Evolutionary conservation across 2,329 filamentous ascomycete species (phyloP).

Genomic region (Xylariaceae sp.): DNA sequence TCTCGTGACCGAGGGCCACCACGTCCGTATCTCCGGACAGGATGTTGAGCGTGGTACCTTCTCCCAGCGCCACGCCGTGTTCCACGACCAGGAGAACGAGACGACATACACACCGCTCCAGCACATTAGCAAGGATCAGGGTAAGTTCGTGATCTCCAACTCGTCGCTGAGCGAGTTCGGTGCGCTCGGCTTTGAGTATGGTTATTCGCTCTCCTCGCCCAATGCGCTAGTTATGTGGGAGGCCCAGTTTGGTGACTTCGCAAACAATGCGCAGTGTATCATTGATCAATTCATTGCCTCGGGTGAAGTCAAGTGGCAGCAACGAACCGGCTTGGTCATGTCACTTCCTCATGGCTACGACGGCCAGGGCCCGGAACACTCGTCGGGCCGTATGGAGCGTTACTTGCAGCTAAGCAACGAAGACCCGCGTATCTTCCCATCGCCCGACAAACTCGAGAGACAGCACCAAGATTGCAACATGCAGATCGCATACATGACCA

Average conservation of each 20-base stretch:
- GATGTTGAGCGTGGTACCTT: constrained; percentile 99
- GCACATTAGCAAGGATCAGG: constrained; percentile 85
- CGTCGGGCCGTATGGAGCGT: constrained; percentile 92
- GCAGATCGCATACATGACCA: constrained; percentile 97
- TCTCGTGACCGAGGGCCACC: constrained; percentile 87
- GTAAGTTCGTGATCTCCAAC: constrained; percentile 94
- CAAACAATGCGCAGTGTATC: constrained; percentile 98
- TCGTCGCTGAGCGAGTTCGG: constrained; percentile 72
- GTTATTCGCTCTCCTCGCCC: constrained; percentile 94
- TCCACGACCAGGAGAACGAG: constrained; percentile 96
- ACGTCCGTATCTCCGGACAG: constrained; percentile 96
- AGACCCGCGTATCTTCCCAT: constrained; percentile 89
- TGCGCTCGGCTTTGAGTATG: constrained; percentile 94
- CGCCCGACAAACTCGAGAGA: constrained; percentile 81
- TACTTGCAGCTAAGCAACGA: constrained; percentile 98
- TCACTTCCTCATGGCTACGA: constrained; percentile 97
- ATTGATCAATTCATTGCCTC: constrained; percentile 99
- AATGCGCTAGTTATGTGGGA: constrained; percentile 99
- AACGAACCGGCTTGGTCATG: constrained; percentile 93
- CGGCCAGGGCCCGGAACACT: constrained; percentile 97
- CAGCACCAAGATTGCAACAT: constrained; percentile 99
- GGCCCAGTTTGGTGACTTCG: constrained; percentile 98
- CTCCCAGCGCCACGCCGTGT: constrained; percentile 93
- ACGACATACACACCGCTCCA: constrained; percentile 89
- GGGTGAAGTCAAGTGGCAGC: constrained; percentile 97